These are phyloP conservation scores for Vaccinium corymbosum DNA, from an alignment of 148 eudicot genomes.

Conservation along the genomic window DNA sequence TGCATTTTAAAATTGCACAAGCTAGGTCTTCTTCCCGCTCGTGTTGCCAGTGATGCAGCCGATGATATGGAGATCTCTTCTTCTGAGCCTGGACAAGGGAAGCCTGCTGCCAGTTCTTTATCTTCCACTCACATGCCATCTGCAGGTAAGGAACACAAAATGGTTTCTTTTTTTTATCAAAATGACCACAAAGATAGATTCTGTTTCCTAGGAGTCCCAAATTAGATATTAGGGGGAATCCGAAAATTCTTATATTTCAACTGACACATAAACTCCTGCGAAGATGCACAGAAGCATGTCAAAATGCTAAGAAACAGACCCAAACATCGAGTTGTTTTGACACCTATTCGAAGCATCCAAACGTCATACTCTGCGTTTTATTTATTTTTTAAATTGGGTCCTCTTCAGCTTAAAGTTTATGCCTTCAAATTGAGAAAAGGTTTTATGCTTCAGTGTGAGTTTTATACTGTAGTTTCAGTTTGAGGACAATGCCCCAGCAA, in stretches of 20 bases:
- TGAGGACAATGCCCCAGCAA: not conserved
- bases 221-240: not conserved
- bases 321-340: not conserved
- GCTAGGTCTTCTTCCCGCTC: constrained; percentile 26
- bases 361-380: not conserved
- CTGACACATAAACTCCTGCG: not conserved
- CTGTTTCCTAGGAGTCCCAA: constrained; percentile 3
- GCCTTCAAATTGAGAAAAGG: not conserved
- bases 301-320: not conserved
- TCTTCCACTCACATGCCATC: constrained; percentile 7
- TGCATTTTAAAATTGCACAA: constrained; percentile 28
- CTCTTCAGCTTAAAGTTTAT: not conserved
- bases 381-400: not conserved
- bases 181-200: not conserved
- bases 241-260: not conserved
- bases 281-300: not conserved
- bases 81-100: constrained; percentile 15
- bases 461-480: not conserved
- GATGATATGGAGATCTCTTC: constrained; percentile 20
- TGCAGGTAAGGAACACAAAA: not conserved
- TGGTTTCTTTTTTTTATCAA: not conserved
- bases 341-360: not conserved
- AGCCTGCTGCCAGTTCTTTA: constrained; percentile 11
- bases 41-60: constrained; percentile 24
- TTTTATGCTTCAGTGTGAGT: not conserved